A percentile compares a stretch with the other conserved stretches of the same genome.
phyloP scores from a whole-genome alignment of 495 filamentous ascomycete genomes.

The Neurospora sp. region DNA sequence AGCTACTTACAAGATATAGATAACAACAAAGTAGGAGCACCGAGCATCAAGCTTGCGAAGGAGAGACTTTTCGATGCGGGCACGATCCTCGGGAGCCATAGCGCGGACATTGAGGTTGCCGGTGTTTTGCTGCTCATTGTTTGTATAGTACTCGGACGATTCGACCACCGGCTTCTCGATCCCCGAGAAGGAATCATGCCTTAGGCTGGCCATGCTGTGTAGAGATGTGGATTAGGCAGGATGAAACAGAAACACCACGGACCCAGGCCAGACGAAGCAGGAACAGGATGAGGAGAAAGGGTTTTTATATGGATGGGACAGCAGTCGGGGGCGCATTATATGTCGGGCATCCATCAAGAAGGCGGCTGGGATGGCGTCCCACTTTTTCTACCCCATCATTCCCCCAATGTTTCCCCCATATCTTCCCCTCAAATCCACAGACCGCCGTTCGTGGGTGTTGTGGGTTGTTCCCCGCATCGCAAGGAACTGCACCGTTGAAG shows the following conservation, averaged over 20 bases:
- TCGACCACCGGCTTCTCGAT: neutral
- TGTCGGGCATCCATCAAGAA: neutral
- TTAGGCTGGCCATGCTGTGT: neutral
- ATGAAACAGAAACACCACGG: neutral
- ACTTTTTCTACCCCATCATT: neutral
- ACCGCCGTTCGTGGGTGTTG: neutral
- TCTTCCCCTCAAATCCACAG: neutral
- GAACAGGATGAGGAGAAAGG: neutral
- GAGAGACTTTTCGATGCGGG: constrained; percentile 27
- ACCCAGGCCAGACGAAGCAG: neutral
- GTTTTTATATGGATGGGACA: no score
- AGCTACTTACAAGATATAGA: constrained; percentile 48
- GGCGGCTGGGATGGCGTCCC: neutral
- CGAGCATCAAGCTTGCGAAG: constrained; percentile 34
- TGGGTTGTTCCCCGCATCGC: neutral
- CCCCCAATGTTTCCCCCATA: neutral
- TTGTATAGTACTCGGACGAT: neutral
- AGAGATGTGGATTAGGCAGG: neutral
- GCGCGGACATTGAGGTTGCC: constrained; percentile 2
- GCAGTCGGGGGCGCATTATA: neutral
- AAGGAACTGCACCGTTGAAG: neutral
- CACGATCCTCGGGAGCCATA: constrained; percentile 27
- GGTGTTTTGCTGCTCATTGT: neutral
- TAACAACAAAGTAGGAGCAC: constrained; percentile 33
- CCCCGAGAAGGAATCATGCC: neutral